Conservation (phyloP, 129 eudicot species). For the Rutidosis leptorrhynchoides region DNA sequence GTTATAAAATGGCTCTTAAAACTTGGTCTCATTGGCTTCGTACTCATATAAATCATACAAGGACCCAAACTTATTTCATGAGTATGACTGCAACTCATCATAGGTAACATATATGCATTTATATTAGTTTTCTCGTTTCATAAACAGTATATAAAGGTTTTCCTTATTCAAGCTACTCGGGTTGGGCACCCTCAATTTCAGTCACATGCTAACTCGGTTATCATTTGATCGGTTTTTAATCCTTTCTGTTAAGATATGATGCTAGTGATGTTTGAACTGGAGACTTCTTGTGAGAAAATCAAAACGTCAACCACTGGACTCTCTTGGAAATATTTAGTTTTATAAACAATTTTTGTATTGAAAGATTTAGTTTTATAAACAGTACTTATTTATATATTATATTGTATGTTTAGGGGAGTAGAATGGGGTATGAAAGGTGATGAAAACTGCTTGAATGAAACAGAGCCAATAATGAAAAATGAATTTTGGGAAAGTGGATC, state of each 20-base stretch:
- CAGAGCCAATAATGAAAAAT: constrained; percentile 33
- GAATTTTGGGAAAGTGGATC: constrained; percentile 45
- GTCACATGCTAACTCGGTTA: no score
- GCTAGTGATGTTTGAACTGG: no score
- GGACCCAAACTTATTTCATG: constrained; percentile 53
- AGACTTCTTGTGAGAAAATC: no score
- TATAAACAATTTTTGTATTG: no score
- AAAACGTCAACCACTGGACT: no score
- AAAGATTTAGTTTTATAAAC: no score
- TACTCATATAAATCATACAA: constrained; percentile 45
- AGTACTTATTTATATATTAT: neutral
- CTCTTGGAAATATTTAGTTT: no score
- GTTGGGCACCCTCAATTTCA: no score
- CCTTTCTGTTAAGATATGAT: no score
- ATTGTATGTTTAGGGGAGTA: constrained; percentile 10
- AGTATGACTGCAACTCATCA: constrained; percentile 65
- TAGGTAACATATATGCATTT: constrained; percentile 6
- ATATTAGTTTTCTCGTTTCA: neutral
- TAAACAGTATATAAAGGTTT: no score
- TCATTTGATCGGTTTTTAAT: no score
- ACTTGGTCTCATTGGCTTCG: constrained; percentile 75
- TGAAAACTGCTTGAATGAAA: constrained; percentile 39
- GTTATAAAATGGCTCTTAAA: constrained; percentile 54
- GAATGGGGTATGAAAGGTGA: constrained; percentile 41
- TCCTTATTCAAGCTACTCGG: no score